Percentiles rank a stretch among this genome's conserved stretches.
Evolutionary conservation across 116 monocot genomes (phyloP).

Genomic region (Posidonia oceanica): DNA sequence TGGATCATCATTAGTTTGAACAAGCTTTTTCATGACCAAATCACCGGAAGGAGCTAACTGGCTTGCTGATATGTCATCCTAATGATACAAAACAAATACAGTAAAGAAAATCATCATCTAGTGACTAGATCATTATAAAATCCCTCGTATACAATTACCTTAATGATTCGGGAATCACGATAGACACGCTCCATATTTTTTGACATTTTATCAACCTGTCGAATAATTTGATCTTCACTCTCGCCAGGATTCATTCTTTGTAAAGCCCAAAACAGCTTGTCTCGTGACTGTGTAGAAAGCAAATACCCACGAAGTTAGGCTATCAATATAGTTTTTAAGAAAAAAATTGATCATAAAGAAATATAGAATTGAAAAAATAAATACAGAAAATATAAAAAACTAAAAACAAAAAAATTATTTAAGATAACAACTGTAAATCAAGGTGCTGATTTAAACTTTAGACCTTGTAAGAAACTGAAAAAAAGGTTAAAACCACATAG

Average conservation of each 20-base stretch:
- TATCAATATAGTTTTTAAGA: no score
- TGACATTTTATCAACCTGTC: slow-evolving; percentile 79
- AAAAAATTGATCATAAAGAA: no score
- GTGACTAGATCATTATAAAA: not conserved
- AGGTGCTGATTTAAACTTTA: no score
- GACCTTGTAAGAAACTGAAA: no score
- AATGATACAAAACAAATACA: not conserved
- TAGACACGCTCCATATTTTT: slow-evolving; percentile 41
- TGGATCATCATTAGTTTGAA: slow-evolving; percentile 23
- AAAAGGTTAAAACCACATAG: no score
- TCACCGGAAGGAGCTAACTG: slow-evolving; percentile 21
- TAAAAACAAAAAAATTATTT: no score
- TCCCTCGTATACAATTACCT: slow-evolving; percentile 19
- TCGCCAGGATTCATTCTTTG: slow-evolving; percentile 67
- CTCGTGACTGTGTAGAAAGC: slow-evolving; percentile 56
- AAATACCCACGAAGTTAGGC: not conserved
- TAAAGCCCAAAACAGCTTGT: slow-evolving; percentile 51
- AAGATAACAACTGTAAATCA: no score
- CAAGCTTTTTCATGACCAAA: slow-evolving; percentile 17
- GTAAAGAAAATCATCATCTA: not conserved
- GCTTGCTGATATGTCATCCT: slow-evolving; percentile 43
- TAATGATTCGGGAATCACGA: slow-evolving; percentile 44
- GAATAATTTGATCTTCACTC: slow-evolving; percentile 65
- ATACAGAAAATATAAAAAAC: not conserved
- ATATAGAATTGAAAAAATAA: no score